A percentile compares a stretch with the other conserved stretches of the same genome.
Evolutionary conservation across 1,284 basidiomycete species (phyloP).

Genomic region (Apiotrichum akiyoshidainum): DNA sequence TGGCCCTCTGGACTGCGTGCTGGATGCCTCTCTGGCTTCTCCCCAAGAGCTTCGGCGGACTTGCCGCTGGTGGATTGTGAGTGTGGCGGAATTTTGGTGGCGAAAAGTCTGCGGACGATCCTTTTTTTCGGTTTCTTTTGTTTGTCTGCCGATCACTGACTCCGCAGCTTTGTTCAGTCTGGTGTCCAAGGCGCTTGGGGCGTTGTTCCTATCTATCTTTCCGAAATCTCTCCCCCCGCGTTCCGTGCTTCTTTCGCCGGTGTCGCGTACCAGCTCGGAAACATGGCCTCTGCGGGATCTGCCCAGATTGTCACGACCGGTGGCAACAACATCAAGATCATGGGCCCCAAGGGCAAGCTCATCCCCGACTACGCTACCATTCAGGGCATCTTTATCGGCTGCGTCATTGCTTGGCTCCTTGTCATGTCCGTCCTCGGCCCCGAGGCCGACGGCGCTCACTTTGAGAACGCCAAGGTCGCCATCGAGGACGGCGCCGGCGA

Average conservation of each 20-base stretch:
- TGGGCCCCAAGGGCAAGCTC: constrained; percentile 2
- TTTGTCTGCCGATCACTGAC: no score
- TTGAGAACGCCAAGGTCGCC: constrained; percentile 75
- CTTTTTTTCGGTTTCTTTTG: no score
- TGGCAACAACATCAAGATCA: constrained; percentile 40
- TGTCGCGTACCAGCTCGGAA: constrained; percentile 64
- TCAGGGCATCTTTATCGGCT: constrained; percentile 79
- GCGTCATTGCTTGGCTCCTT: constrained; percentile 49
- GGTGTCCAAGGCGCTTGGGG: constrained; percentile 71
- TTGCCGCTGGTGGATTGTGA: constrained; percentile 55
- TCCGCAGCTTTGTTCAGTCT: constrained; percentile 63
- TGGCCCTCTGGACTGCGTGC: constrained; percentile 57
- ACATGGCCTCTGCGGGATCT: constrained; percentile 80
- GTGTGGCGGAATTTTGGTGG: constrained; percentile 47
- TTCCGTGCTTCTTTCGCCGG: constrained; percentile 93
- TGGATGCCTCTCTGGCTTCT: constrained; percentile 72
- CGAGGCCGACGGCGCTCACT: constrained; percentile 68
- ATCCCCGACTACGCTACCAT: constrained; percentile 75
- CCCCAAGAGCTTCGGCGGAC: constrained; percentile 54
- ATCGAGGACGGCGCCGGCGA: constrained; percentile 68
- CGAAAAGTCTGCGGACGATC: no score
- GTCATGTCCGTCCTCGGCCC: constrained; percentile 53
- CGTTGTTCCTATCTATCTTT: constrained; percentile 57
- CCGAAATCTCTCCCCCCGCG: constrained; percentile 76
- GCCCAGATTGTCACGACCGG: constrained; percentile 89